Evolutionary conservation across 768 basidiomycete species (phyloP).

Genomic region (Mycena venus): DNA sequence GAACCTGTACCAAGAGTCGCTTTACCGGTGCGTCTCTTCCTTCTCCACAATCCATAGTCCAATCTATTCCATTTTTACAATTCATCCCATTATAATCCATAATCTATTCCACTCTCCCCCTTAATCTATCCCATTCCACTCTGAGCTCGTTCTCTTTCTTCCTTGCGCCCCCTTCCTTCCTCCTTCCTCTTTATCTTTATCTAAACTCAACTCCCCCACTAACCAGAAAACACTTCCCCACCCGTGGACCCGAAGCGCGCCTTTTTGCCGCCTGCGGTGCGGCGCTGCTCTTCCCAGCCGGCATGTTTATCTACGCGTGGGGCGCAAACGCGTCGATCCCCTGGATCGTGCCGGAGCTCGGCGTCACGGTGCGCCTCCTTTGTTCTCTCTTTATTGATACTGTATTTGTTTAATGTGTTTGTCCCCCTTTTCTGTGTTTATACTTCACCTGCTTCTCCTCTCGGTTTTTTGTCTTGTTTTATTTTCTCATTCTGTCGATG

Average conservation of each 20-base stretch:
- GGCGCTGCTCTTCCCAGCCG: slow-evolving; percentile 60
- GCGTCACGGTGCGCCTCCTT: slow-evolving; percentile 50
- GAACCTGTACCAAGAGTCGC: slow-evolving; percentile 57
- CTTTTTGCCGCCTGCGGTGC: slow-evolving; percentile 64
- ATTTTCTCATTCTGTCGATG: neutral
- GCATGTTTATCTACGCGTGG: slow-evolving; percentile 79
- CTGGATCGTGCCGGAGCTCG: slow-evolving; percentile 69
- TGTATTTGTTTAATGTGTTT: neutral
- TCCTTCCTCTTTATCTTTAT: neutral
- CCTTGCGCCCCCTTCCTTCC: neutral
- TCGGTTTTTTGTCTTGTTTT: no score
- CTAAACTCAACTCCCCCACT: neutral
- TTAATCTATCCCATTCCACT: neutral
- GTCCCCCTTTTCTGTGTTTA: no score
- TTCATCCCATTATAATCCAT: neutral
- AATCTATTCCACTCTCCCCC: neutral
- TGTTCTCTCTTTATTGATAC: neutral
- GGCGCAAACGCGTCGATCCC: slow-evolving; percentile 60
- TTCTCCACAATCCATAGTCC: neutral
- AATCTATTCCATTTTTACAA: neutral
- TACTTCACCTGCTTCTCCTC: no score
- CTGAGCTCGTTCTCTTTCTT: neutral
- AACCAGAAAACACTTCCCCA: slow-evolving; percentile 40
- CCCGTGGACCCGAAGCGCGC: slow-evolving; percentile 61
- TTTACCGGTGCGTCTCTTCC: slow-evolving; percentile 54